phyloP scores from a whole-genome alignment of 2,329 filamentous ascomycete species.

The Albophoma yamanashiensis region DNA sequence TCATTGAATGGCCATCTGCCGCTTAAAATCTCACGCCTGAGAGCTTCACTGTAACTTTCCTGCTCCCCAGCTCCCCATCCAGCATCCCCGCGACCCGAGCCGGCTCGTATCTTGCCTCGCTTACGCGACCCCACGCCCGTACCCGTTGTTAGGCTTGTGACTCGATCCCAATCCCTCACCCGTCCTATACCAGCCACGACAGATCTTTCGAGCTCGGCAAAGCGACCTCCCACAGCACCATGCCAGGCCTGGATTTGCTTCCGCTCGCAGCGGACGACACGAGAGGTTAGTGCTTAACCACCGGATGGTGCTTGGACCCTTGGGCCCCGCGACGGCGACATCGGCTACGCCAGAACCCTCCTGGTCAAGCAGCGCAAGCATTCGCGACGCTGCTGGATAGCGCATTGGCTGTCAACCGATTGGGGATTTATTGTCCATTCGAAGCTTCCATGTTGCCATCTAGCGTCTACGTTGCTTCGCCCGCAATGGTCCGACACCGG shows the following conservation, averaged over 20 bases:
- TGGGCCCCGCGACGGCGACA: neutral
- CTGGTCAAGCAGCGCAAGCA: neutral
- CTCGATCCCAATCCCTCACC: neutral
- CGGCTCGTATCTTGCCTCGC: neutral
- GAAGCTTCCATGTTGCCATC: neutral
- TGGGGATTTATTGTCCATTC: neutral
- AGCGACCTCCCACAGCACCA: conserved; percentile 10
- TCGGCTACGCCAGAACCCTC: neutral
- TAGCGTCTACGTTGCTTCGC: neutral
- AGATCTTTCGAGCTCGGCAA: neutral
- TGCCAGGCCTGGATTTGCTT: conserved; percentile 30
- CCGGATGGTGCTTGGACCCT: neutral
- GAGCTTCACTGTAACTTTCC: neutral
- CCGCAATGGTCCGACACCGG: neutral
- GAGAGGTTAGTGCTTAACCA: conserved; percentile 21
- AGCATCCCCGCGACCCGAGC: neutral
- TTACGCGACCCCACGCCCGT: neutral
- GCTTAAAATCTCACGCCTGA: neutral
- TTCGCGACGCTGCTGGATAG: neutral
- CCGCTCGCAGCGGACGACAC: conserved; percentile 34
- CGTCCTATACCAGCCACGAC: neutral
- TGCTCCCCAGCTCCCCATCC: neutral
- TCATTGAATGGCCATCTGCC: neutral
- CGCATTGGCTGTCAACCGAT: neutral
- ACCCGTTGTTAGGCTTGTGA: neutral